A percentile compares a stretch with the other conserved stretches of the same genome.
These are phyloP conservation scores for Pichia nanzhaoensis DNA, from an alignment of 805 yeast genomes.

Conservation along the genomic window DNA sequence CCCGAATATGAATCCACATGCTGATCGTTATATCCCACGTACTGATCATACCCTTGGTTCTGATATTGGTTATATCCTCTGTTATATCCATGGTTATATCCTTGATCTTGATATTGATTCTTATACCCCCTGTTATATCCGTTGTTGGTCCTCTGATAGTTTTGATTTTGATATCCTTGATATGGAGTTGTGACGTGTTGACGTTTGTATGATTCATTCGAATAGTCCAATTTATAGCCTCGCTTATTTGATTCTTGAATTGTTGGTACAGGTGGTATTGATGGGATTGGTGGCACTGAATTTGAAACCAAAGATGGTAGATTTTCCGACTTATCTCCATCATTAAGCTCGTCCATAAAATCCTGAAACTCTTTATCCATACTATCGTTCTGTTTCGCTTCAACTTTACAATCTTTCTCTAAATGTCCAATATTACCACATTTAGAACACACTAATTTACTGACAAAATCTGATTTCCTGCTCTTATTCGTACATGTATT, in stretches of 20 bases:
- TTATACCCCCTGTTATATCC: background rate
- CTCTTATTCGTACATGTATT: slow-evolving; percentile 57
- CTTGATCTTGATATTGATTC: background rate
- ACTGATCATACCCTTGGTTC: background rate
- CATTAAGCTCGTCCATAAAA: slow-evolving; percentile 44
- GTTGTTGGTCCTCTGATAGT: background rate
- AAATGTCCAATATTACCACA: slow-evolving; percentile 86
- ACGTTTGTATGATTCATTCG: background rate
- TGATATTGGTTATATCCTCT: background rate
- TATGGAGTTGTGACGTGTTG: background rate
- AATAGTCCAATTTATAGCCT: background rate
- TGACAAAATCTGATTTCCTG: slow-evolving; percentile 33
- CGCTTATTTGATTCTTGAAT: background rate
- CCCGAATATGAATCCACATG: no score
- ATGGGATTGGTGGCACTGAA: background rate
- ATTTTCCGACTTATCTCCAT: no score
- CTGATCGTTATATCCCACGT: background rate
- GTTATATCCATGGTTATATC: slow-evolving; percentile 1
- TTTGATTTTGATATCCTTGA: background rate
- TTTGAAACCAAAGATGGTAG: no score
- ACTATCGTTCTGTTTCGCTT: slow-evolving; percentile 17
- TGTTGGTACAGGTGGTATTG: background rate
- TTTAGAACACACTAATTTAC: slow-evolving; percentile 55
- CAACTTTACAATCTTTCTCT: slow-evolving; percentile 73
- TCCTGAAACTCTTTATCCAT: slow-evolving; percentile 45